phyloP scores from a whole-genome alignment of 257 asterid genomes.

The Solanum arcanum region DNA sequence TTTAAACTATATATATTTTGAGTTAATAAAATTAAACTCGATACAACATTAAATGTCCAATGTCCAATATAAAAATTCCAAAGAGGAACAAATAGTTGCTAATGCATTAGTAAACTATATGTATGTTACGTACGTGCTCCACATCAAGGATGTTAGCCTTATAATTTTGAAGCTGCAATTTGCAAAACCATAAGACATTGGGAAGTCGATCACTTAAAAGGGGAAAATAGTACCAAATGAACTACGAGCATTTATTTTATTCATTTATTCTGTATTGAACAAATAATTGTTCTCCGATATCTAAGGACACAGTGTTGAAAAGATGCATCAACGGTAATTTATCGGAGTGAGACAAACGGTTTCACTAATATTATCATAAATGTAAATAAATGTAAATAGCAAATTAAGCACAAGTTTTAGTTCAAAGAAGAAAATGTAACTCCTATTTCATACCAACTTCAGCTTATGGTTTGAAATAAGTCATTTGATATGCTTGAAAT shows the following conservation, averaged over 20 bases:
- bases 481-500: background rate
- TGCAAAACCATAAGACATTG: background rate
- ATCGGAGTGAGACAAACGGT: background rate
- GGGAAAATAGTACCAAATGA: background rate
- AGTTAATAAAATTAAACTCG: background rate
- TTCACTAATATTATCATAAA: background rate
- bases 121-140: background rate
- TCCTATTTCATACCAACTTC: too few species aligned
- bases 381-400: background rate
- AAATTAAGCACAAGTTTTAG: background rate
- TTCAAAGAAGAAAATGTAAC: background rate
- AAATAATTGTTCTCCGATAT: background rate
- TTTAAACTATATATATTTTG: background rate
- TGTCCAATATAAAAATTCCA: background rate
- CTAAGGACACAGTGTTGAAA: background rate
- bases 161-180: background rate
- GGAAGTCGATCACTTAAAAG: background rate
- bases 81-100: too few species aligned
- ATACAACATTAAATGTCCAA: background rate
- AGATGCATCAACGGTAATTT: background rate
- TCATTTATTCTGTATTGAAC: background rate
- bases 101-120: too few species aligned
- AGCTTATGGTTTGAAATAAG: too few species aligned
- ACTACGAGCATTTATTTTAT: background rate
- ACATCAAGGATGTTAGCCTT: background rate